Evolutionary conservation across 441 rosid species (phyloP), one percentile per base, ranked within the genome.

Genomic region (Kokia cookei): DNA sequence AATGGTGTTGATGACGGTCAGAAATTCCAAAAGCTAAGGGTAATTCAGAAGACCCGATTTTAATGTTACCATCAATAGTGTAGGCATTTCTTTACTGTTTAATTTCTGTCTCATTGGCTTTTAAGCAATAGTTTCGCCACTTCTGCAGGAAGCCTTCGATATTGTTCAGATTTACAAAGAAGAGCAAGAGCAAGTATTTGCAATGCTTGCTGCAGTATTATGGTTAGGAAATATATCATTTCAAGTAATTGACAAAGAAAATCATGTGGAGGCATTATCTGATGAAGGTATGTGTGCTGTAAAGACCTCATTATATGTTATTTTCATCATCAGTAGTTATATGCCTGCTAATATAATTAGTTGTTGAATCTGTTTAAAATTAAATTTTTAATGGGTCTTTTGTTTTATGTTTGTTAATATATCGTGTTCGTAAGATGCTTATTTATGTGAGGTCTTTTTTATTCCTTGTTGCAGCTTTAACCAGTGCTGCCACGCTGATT

Each of bases 151-250:
- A 82, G 94, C 99, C 37, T 78, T 96, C 69, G 91, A 90, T 78
- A 81, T 83, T 74, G 84, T 91, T 83, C 88, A 86, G 59, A 91
- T 92, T 80, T 60, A 79, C 53, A 86, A 86, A 80, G 90, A 87
- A 73, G 94, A 91, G 72, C 97, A 91, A 82, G 98, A 92, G 75
- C 86, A 86, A 65, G 82, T 75, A 62, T 96, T 96, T 87, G 74
- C 92, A 71, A 80, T 92, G 86, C 97, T 93, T 85, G 96, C 97
- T 14, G 93, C 91, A 10, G 89, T 96, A 50, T 81, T 96, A 67
- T 91, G 97, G 98, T 82, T 96, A 62, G 99, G 99, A 73, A 93
- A 96, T 78, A 77, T 93, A 76, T 86, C 91, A 42, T 96, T 96
- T 78, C 82, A 82, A 84, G 91, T 87, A 77, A 85, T 80, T 73